Evolutionary conservation across 805 yeast genomes (phyloP), one percentile per base, ranked within the genome.

Genomic region (Sugiyamaella boreocaroliniensis): DNA sequence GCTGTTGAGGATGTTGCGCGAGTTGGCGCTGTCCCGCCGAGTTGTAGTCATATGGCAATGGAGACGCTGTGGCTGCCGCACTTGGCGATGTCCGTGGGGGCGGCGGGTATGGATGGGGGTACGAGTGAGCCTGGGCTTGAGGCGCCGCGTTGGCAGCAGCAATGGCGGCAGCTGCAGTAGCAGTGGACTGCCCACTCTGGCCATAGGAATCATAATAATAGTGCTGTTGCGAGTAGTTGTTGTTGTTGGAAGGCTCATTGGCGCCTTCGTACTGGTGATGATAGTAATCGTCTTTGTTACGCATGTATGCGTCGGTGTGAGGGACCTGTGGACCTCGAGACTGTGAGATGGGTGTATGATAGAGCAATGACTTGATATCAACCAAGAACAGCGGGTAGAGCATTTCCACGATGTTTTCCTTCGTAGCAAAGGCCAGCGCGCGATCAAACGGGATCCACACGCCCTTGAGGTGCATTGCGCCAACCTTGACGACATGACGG

Each of bases 391-490:
- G 70, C 2, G 89, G 88, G 62, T 81, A 82, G 55, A 84, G 72
- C 40, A 78, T 63, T 59, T 83, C 88, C 26, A 78, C 80, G 55
- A 84, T 85, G 42, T 87, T 85, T 65, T 86, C 93, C 57, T 83
- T 74, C 67, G 84, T 85, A 15, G 95, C 95, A 80, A 86, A 83
- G 34, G 85, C 84, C 46, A 82, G 72, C 1, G 95, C 95, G 48
- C 93, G 73, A 57, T 86, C 92, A 64, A 85, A 85, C 1, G 95
- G 95, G 54, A 86, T 85, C 95, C 95, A 86, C 46, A 86, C 95
- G 40, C 95, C 95, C 70, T 86, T 86, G 61, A 86, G 72, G 67
- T 86, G 90, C 90, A 86, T 86, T 12, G 89, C 82, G 4, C 95
- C 95, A 55, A 85, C 83, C 69, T 86, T 86, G 44, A 86, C 92